Base-by-base conservation (phyloP, 202 grass and related monocot genomes). In the Setaria viridis region DNA sequence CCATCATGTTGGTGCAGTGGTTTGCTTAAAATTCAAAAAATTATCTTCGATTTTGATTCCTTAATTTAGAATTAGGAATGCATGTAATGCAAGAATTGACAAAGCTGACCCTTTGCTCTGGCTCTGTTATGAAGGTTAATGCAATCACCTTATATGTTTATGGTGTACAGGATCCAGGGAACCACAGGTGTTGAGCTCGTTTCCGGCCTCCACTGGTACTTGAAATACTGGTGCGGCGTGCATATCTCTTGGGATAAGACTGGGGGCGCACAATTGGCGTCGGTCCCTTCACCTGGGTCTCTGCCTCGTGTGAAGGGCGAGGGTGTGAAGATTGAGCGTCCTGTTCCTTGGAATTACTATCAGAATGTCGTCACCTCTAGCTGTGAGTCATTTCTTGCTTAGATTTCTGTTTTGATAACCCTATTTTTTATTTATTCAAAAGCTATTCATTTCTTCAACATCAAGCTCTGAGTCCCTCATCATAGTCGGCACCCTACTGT, bases 181-280 rank as follows among this genome's bases (percentile, higher is more conserved):
- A 89, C 93, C 53, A 92, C 91, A 35, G 93, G 82, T 11, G 93
- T 95, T 51, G 95, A 98, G 67, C 90, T 98, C 25, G 89, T 90
- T 10, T 92, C 93, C 80, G 95, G 95, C 32, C 95, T 98, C 62
- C 93, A 98, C 29, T 98, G 95, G 95, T 98, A 98, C 68, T 84
- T 98, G 43, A 98, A 98, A 62, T 95, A 98, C 67, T 98, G 81
- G 91, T 95, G 93, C 72, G 90, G 86, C 20, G 90, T 85, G 19
- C 96, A 98, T 79, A 98, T 98, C 84, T 98, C 96, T 35, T 98
- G 96, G 93, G 94, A 94, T 39, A 98, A 95, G 88, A 95, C 95
- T 21, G 95, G 96, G 10, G 91, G 96, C 49, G 79, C 88, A 79
- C 96, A 95, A 67, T 62, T 98, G 49, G 81, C 72, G n/a, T 91